Percentiles rank a stretch among this genome's conserved stretches.
phyloP scores from a whole-genome alignment of 768 basidiomycete genomes.

The Ephemerocybe angulata region DNA sequence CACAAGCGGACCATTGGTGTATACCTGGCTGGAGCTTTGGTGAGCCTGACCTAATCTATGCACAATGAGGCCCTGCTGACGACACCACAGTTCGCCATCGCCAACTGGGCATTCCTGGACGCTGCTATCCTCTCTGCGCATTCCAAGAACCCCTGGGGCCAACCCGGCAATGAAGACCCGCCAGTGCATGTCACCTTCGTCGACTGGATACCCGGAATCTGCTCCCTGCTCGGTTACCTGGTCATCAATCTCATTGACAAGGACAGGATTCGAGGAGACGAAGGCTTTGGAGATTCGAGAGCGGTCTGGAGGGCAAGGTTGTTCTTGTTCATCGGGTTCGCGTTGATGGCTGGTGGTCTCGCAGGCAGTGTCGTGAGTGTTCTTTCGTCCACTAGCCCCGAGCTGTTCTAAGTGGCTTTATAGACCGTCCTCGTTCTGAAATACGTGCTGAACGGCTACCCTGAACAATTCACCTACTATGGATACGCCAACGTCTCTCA shows the following conservation, averaged over 20 bases:
- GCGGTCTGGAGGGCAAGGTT: conserved; percentile 91
- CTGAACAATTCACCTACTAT: conserved; percentile 80
- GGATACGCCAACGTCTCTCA: conserved; percentile 96
- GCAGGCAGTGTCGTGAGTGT: conserved; percentile 91
- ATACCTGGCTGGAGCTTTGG: conserved; percentile 88
- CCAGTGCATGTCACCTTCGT: conserved; percentile 81
- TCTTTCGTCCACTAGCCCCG: not conserved
- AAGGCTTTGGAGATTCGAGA: conserved; percentile 73
- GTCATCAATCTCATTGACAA: conserved; percentile 95
- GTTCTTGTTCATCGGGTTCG: conserved; percentile 92
- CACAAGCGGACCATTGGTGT: conserved; percentile 82
- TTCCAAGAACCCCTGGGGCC: conserved; percentile 69
- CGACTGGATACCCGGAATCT: conserved; percentile 97
- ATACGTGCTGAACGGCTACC: conserved; percentile 72
- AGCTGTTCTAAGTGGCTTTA: not conserved
- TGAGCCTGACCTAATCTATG: conserved; percentile 40
- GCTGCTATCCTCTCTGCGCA: conserved; percentile 89
- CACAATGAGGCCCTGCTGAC: not conserved
- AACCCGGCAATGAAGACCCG: conserved; percentile 55
- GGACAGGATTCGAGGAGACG: conserved; percentile 76
- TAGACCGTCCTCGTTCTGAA: conserved; percentile 90
- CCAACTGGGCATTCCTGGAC: conserved; percentile 94
- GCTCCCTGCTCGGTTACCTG: conserved; percentile 87
- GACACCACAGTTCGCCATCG: conserved; percentile 78
- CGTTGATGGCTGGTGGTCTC: conserved; percentile 94